Evolutionary conservation across 202 grass and related monocot genomes (phyloP), one percentile per base, ranked within the genome.

Genomic region (Setaria italica): DNA sequence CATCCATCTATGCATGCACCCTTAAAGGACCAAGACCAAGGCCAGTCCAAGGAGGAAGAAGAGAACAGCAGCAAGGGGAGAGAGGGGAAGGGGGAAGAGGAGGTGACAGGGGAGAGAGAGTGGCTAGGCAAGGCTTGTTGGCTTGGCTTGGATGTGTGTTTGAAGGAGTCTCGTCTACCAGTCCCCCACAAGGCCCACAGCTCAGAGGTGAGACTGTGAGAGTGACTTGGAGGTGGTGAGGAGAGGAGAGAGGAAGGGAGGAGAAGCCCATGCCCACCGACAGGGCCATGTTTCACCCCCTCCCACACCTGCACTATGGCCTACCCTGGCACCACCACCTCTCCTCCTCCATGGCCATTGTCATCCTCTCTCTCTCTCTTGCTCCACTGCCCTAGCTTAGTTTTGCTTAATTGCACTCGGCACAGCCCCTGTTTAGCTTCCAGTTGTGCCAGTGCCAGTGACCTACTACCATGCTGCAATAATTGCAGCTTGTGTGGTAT

Each of bases 211-310:
- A 30, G 9, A 5, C 32, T 72, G 88, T 78, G 88, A 87, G 30
- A 70, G 81, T 75, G 80, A 84, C 67, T 37, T 76, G 67, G 14
- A 33, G 34, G 29, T 76, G 51, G 62, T 42, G 66, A 29, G 66
- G 54, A 13, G 67, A 82, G 78, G 2, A 41, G 78, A 34, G 46
- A 60, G 34, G 86, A 3, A 21, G 16, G 86, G 3, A 21, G 16
- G 11, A 77, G 39, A 82, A 87, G 83, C 87, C 93, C 85, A 91
- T 87, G 90, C 83, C 81, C 87, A 94, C 92, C 89, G 89, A 94
- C 92, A 93, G 80, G 82, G 80, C 84, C 87, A 87, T 90, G 85
- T 89, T 93, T 97, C 89, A 90, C 89, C 88, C 76, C 95, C 86
- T 74, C 91, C 67, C 87, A 79, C 72, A 72, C 71, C 85, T 90